Evolutionary conservation across 139 green algal genomes (phyloP).

Genomic region (Micractinium conductrix): DNA sequence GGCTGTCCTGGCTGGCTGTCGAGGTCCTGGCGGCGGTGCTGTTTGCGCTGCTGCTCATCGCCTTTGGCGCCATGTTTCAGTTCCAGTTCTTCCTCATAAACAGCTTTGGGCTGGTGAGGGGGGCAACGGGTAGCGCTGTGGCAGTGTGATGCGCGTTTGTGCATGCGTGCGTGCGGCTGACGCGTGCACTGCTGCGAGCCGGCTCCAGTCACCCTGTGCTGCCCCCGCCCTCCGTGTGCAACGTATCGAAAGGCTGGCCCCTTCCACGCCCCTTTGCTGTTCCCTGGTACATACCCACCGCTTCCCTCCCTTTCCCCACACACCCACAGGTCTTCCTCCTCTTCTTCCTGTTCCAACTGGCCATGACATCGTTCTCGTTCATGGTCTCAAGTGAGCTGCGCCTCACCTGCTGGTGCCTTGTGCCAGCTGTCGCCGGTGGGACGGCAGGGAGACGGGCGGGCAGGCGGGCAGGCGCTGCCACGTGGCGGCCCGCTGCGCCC

Average conservation of each 20-base stretch:
- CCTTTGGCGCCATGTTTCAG: slow-evolving; percentile 84
- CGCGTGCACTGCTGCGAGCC: background rate
- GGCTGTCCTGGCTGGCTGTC: slow-evolving; percentile 80
- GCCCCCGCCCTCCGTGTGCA: too few relatives aligned
- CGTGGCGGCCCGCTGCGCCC: too few relatives aligned
- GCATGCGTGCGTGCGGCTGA: background rate
- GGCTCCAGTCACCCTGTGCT: background rate
- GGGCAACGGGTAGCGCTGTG: too few relatives aligned
- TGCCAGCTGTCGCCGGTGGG: too few relatives aligned
- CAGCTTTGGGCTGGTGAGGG: slow-evolving; percentile 71
- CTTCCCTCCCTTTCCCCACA: background rate
- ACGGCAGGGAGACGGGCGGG: too few relatives aligned
- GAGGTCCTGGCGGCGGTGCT: slow-evolving; percentile 49
- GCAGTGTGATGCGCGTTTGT: slow-evolving; percentile 13
- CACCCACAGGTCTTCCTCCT: slow-evolving; percentile 81
- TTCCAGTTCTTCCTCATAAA: slow-evolving; percentile 94
- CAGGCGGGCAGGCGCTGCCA: too few relatives aligned
- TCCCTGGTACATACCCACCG: background rate
- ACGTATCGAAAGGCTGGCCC: background rate
- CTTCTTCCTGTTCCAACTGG: slow-evolving; percentile 92
- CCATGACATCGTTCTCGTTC: slow-evolving; percentile 80
- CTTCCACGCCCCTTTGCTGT: background rate
- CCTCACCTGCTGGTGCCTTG: too few relatives aligned
- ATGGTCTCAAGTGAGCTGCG: slow-evolving; percentile 56
- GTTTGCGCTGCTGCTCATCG: slow-evolving; percentile 78